Base-by-base conservation (phyloP, 495 filamentous ascomycete genomes). In the Neurospora sp. region DNA sequence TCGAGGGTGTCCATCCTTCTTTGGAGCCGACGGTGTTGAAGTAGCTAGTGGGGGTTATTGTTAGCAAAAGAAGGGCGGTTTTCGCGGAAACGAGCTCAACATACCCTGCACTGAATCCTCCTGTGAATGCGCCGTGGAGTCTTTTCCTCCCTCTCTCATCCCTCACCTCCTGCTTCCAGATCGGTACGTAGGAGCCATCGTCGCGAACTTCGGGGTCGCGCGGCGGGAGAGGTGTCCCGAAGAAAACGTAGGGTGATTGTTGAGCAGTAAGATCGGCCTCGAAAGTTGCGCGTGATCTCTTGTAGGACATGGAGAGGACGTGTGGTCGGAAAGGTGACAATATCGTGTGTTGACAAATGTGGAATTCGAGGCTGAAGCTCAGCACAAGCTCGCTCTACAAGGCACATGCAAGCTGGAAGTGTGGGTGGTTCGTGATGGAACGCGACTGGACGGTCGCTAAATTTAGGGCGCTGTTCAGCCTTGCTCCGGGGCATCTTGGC, bases 1-100 rank as follows among this genome's bases (percentile, higher is more conserved):
- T 91, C 14, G 93, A 87, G 9, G 96, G 96, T 14, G 92, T 91
- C 94, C 94, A 99, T 83, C 96, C 96, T 87, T 99, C 95, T 83
- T 98, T 98, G 9, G 94, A 97, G 39, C 96, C 96, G 77, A 97
- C 96, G 12, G 93, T 97, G 79, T 98, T 98, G 85, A 96, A 98
- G 82, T 99, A 98, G 74, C 93, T 96, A 75, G 74, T 74, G 71
- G 31, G 40, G 44, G 16, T 10, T 7, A 44, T 69, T 23, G 42
- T 38, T 39, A 40, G 39, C 16, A 46, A 39, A 16, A 4, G 23
- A 42, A 27, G 44, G 76, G 70, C 41, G 46, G n/a, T 23, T 41
- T 40, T 59, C 14, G 1, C 16, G 14, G 18, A 41, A 5, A 23
- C 0, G 18, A 42, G 54, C 62, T 40, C 11, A 39, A 76, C 88